Conservation (phyloP, 441 rosid genomes). For the Populus hybrid region DNA sequence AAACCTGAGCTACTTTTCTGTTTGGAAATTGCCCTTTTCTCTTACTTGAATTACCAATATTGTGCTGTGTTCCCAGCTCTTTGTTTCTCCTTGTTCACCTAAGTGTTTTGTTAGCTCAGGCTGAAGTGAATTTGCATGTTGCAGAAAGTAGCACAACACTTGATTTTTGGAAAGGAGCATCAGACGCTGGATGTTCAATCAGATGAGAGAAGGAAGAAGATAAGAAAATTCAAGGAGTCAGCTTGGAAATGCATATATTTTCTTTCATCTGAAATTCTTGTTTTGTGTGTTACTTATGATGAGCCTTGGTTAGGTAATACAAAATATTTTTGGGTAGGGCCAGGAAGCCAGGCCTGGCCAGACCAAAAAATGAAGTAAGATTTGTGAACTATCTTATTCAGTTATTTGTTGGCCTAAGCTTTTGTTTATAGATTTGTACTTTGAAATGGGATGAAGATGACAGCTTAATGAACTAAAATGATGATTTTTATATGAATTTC, state of each 20-base stretch:
- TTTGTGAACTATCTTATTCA: background rate
- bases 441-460: background rate
- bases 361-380: conserved; percentile 85
- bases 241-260: conserved; percentile 93
- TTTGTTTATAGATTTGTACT: background rate
- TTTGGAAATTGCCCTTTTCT: background rate
- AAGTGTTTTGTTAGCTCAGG: background rate
- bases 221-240: conserved; percentile 87
- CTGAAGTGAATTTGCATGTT: conserved; percentile 7
- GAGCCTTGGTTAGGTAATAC: conserved; percentile 91
- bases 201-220: conserved; percentile 55
- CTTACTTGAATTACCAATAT: background rate
- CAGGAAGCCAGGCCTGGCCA: conserved; percentile 92
- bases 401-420: conserved; percentile 2
- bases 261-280: conserved; percentile 78
- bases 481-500: conserved; percentile 21
- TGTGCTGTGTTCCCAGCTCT: background rate
- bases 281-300: conserved; percentile 58
- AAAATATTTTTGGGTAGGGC: conserved; percentile 81
- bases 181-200: conserved; percentile 34
- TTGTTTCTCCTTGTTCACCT: conserved; percentile 7
- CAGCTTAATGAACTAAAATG: conserved; percentile 15
- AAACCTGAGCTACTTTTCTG: background rate
- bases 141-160: conserved; percentile 61
- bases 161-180: conserved; percentile 56